Evolutionary conservation across 1,139 yeast genomes (phyloP), one percentile per base, ranked within the genome.

Genomic region (Kluyveromyces marxianus): DNA sequence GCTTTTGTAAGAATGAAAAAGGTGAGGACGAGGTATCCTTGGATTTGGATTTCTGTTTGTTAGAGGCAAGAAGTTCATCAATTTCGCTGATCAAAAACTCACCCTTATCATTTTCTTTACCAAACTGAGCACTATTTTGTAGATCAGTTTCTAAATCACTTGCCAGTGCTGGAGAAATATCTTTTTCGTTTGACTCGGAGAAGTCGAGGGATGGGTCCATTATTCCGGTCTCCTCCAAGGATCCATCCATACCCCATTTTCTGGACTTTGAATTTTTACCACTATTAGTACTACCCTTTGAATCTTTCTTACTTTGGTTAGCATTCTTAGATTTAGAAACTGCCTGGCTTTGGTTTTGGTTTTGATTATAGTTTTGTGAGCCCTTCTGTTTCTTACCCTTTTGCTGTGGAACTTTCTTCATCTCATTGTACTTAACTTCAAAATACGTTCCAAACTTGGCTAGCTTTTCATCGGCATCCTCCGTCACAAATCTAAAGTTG

Each of bases 1-100:
- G 76, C 49, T 76, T 72, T 47, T 58, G 60, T 44, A 82, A 63
- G 54, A 80, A 81, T 1, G 78, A 74, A 55, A 81, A 78, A 2
- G 79, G 68, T 4, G 66, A 63, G 27, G 58, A 56, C 0, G 58
- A 45, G 10, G 59, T 56, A 4, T 54, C 52, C 3, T 63, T 58
- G 7, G 56, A 37, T 21, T 51, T 48, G 2, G 54, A 36, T 5
- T 59, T 53, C 53, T 77, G 76, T 32, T 74, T 71, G 4, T 81
- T 83, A 39, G 69, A 67, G 10, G 54, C 44, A 35, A 62, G 45
- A 10, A 62, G 46, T 37, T 60, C 65, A 43, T 62, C 66, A 35
- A 62, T 62, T 46, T 62, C 65, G 35, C 56, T 60, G 29, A 62
- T 62, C 34, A 62, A 54, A 45, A 60, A 62, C 5, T 60, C 66